Evolutionary conservation across 2,329 filamentous ascomycete species (phyloP).

Genomic region (Apiospora marii): DNA sequence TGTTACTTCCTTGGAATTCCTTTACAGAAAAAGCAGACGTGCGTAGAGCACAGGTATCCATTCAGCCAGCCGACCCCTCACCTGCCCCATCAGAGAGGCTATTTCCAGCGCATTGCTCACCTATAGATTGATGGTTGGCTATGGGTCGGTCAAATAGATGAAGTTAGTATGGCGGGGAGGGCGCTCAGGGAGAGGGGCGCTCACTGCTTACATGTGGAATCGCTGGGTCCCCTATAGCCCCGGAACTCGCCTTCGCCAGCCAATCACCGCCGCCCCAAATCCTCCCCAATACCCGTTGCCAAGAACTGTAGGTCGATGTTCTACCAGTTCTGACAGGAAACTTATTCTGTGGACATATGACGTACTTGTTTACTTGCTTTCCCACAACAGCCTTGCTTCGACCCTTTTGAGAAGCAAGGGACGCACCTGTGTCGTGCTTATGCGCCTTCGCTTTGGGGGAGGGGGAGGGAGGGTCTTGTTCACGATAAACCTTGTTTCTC

Average conservation of each 20-base stretch:
- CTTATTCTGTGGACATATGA: constrained; percentile 17
- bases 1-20: constrained; percentile 6
- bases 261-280: background rate
- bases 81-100: background rate
- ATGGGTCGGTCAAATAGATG: background rate
- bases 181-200: background rate
- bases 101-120: background rate
- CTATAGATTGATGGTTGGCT: background rate
- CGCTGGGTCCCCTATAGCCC: background rate
- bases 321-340: background rate
- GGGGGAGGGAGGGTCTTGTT: background rate
- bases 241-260: constrained; percentile 1
- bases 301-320: background rate
- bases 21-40: background rate
- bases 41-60: background rate
- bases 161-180: constrained; percentile 6
- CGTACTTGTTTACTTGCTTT: constrained; percentile 7
- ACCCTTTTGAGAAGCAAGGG: background rate
- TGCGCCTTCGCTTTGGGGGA: background rate
- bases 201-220: background rate
- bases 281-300: constrained; percentile 9
- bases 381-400: background rate
- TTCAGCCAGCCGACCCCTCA: constrained; percentile 1
- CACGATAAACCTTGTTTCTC: constrained; percentile 11
- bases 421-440: background rate